These are phyloP conservation scores for Colletotrichum navitas DNA, from an alignment of 2,329 filamentous ascomycete species.

Conservation along the genomic window DNA sequence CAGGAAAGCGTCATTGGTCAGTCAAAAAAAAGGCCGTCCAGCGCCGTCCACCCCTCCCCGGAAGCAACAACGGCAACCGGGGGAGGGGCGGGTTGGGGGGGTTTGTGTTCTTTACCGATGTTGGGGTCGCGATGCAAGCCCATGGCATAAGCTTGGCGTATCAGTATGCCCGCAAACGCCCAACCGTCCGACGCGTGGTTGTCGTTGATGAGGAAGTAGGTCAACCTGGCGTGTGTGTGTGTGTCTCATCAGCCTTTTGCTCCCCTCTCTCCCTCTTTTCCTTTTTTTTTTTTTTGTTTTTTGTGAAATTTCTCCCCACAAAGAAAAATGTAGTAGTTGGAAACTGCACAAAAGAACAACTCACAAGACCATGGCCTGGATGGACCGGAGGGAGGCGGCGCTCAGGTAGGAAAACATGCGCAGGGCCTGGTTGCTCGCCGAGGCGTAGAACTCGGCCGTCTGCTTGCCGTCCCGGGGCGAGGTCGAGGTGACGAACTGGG, in stretches of 20 bases:
- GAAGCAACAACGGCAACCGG: too few species aligned
- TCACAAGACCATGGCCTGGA: constrained; percentile 82
- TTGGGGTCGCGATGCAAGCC: constrained; percentile 84
- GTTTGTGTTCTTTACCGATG: constrained; percentile 60
- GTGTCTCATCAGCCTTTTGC: neutral
- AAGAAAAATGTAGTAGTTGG: too few species aligned
- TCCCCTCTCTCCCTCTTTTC: too few species aligned
- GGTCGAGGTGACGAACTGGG: constrained; percentile 77
- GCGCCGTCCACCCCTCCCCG: too few species aligned
- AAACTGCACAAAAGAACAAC: neutral
- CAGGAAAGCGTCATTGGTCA: constrained; percentile 6
- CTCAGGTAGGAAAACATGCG: constrained; percentile 83
- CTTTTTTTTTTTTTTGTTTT: neutral
- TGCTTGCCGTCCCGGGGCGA: constrained; percentile 74
- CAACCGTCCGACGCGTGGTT: constrained; percentile 87
- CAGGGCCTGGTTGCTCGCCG: constrained; percentile 82
- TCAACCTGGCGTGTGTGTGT: constrained; percentile 57
- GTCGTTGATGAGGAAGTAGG: constrained; percentile 88
- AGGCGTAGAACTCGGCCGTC: constrained; percentile 85
- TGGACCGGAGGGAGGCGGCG: constrained; percentile 77
- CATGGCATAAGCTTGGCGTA: constrained; percentile 85
- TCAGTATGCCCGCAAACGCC: constrained; percentile 83
- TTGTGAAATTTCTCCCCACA: too few species aligned
- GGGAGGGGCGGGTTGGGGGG: too few species aligned
- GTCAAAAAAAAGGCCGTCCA: neutral